Base-by-base conservation (phyloP, 768 basidiomycete species). In the Floccularia luteovirens region DNA sequence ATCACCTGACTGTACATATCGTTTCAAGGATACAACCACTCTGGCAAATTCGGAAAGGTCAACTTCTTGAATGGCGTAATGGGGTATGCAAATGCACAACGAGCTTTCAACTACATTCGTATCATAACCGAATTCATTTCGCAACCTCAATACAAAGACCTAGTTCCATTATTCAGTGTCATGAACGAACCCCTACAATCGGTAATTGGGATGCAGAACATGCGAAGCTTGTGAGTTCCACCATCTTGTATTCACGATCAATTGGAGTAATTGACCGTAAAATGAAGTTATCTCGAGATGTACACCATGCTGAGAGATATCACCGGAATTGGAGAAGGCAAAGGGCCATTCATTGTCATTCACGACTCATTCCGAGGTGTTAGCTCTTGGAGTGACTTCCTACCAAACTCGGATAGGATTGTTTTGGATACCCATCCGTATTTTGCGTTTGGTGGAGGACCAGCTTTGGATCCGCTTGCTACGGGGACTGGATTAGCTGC, bases 21-120 rank as follows among this genome's bases (percentile, higher is more conserved):
- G 14, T 16, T 13, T 21, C 2, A 24, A 71, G 69, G 61, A 8
- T 69, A 70, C 56, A 82, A 81, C 47, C 80, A 82, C 56, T 81
- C 66, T 55, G 85, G 84, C 4, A 69, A 67, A 54, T 31, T 50
- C 6, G 87, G 85, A 3, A 59, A 60, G 19, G 54, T 83, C 54
- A 86, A 90, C 55, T 82, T 79, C 50, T 53, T 86, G 49, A 66
- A 74, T 46, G 80, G 82, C 22, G 74, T 79, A 24, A 91, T 91
- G 90, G 90, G 90, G 16, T 57, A 87, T 42, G 86, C 88, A 25
- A 92, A 93, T 49, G 90, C 85, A 13, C 79, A 91, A 57, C 76
- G 90, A 12, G 66, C 80, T 5, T 60, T 92, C 33, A 74, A 86
- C 55, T 80, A 84, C 50, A 83, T 92, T 48, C 75, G 89, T n/a